Evolutionary conservation across 192 early-diverging fungal genomes (phyloP).

Genomic region (Coemansia pectinata): DNA sequence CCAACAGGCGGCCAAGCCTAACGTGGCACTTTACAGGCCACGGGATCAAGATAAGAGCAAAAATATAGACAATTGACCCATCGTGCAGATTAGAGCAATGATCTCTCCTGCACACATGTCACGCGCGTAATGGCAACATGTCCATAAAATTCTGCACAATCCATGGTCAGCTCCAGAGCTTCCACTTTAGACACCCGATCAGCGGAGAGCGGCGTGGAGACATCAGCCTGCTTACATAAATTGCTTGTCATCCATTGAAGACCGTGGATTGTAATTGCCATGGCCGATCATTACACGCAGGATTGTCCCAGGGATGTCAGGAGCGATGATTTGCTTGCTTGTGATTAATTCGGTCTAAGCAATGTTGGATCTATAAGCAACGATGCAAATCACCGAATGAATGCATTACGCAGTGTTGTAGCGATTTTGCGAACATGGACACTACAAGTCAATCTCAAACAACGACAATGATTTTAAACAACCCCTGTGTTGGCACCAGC

Average conservation of each 20-base stretch:
- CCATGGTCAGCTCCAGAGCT: neutral
- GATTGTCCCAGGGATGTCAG: neutral
- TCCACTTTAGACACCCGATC: neutral
- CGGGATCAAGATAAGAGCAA: neutral
- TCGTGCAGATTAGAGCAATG: neutral
- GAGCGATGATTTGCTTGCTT: neutral
- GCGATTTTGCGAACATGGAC: neutral
- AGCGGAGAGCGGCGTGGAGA: neutral
- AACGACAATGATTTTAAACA: neutral
- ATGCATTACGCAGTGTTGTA: neutral
- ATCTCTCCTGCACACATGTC: neutral
- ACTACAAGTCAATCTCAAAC: neutral
- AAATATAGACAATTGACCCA: constrained; percentile 4
- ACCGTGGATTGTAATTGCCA: neutral
- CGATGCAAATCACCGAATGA: neutral
- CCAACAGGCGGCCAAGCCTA: neutral
- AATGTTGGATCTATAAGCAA: neutral
- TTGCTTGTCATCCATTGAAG: neutral
- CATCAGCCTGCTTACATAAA: neutral
- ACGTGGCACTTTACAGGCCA: constrained; percentile 5
- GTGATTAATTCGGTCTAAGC: neutral
- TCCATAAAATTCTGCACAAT: neutral
- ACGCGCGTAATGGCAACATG: neutral
- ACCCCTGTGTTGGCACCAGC: neutral
- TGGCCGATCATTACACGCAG: neutral